Evolutionary conservation across 805 yeast genomes (phyloP).

Genomic region (Candida endomychidarum): DNA sequence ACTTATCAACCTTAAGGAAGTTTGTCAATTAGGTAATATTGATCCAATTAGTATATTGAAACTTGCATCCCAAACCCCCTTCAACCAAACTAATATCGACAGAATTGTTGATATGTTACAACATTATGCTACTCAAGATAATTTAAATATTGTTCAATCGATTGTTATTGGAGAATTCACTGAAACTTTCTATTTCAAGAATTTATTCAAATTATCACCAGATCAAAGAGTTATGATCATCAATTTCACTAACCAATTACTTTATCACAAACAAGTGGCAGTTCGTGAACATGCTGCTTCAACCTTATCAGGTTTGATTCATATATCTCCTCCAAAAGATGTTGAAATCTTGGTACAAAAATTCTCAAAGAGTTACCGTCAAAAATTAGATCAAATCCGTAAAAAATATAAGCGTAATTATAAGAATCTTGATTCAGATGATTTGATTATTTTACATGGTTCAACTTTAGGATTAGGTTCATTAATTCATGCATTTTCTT

Average conservation of each 20-base stretch:
- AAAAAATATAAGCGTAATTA: conserved; percentile 40
- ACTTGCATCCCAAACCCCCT: conserved; percentile 45
- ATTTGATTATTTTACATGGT: conserved; percentile 64
- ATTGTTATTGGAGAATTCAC: conserved; percentile 65
- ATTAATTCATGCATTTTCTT: conserved; percentile 84
- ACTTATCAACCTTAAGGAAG: conserved; percentile 70
- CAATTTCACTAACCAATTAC: conserved; percentile 48
- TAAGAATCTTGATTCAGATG: conserved; percentile 37
- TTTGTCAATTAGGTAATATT: conserved; percentile 67
- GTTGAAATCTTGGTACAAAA: conserved; percentile 41
- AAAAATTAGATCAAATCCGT: conserved; percentile 42
- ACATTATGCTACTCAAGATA: conserved; percentile 26
- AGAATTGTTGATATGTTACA: conserved; percentile 41
- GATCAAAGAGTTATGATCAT: conserved; percentile 52
- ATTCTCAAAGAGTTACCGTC: conserved; percentile 32
- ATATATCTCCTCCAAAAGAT: conserved; percentile 53
- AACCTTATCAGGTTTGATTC: conserved; percentile 79
- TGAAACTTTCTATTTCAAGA: conserved; percentile 69
- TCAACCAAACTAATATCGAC: conserved; percentile 20
- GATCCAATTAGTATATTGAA: conserved; percentile 50
- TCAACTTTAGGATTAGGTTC: conserved; percentile 89
- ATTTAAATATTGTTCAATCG: conserved; percentile 48
- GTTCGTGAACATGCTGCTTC: conserved; percentile 72
- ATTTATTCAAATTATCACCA: conserved; percentile 52
- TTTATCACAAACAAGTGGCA: conserved; percentile 66